phyloP scores from a whole-genome alignment of 2,329 filamentous ascomycete genomes.

The Trichophyton schoenleinii region DNA sequence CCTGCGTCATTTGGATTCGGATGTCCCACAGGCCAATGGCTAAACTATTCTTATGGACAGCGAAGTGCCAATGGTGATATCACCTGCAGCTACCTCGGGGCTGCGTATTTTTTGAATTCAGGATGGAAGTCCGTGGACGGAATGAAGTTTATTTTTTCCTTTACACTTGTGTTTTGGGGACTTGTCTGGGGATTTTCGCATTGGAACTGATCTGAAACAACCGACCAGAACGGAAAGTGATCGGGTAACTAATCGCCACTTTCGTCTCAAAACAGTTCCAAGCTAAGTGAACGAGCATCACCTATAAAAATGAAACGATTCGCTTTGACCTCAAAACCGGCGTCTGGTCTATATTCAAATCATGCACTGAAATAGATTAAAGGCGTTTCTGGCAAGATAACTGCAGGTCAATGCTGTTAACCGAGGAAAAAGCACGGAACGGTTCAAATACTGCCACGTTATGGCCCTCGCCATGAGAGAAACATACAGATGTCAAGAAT shows the following conservation, averaged over 20 bases:
- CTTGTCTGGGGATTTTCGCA: conserved; percentile 11
- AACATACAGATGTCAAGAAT: not conserved
- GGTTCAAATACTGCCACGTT: not conserved
- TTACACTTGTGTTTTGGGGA: conserved; percentile 11
- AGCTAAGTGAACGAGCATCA: not conserved
- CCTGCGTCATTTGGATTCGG: conserved; percentile 61
- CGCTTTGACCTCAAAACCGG: not conserved
- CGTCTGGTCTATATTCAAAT: not conserved
- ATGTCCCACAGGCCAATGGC: conserved; percentile 50
- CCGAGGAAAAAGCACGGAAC: not conserved
- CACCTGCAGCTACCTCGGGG: conserved; percentile 52
- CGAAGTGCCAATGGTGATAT: conserved; percentile 28
- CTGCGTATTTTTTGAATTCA: conserved; percentile 40
- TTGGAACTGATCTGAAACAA: not conserved
- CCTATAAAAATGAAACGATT: not conserved
- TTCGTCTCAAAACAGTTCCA: not conserved
- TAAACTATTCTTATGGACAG: conserved; percentile 42
- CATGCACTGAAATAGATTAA: not conserved
- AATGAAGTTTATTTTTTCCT: not conserved
- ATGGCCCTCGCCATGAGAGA: not conserved
- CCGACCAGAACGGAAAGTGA: not conserved
- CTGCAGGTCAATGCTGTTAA: not conserved
- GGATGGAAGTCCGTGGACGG: conserved; percentile 15
- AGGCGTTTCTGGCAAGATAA: not conserved
- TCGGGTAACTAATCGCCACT: not conserved